phyloP scores from a whole-genome alignment of 2,329 filamentous ascomycete genomes.

The Fonsecaea monophora region DNA sequence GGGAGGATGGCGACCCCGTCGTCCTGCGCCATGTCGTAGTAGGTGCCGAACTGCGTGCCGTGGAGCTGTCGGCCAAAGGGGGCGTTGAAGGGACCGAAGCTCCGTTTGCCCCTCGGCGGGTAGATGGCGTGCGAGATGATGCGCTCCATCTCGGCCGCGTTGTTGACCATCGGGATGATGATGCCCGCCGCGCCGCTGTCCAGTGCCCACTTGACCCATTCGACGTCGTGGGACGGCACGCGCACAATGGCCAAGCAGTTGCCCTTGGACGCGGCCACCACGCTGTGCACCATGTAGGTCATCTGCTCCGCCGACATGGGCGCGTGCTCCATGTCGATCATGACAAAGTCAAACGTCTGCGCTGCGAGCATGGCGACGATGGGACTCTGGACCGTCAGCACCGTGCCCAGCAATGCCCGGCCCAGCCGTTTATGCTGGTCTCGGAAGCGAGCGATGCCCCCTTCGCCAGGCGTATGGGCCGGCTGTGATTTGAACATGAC shows the following conservation, averaged over 20 bases:
- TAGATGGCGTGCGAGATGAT: slow-evolving; percentile 62
- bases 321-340: slow-evolving; percentile 62
- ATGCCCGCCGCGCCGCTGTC: slow-evolving; percentile 66
- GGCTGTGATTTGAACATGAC: neutral
- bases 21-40: slow-evolving; percentile 9
- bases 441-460: slow-evolving; percentile 2
- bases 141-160: slow-evolving; percentile 58
- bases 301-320: slow-evolving; percentile 57
- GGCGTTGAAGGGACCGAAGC: slow-evolving; percentile 52
- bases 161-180: slow-evolving; percentile 60
- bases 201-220: slow-evolving; percentile 67
- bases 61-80: slow-evolving; percentile 12
- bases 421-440: slow-evolving; percentile 2
- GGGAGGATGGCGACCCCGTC: slow-evolving; percentile 11
- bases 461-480: neutral
- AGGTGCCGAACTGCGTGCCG: neutral
- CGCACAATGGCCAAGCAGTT: slow-evolving; percentile 51
- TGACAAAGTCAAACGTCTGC: slow-evolving; percentile 57
- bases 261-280: slow-evolving; percentile 46
- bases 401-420: slow-evolving; percentile 3
- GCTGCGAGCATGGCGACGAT: slow-evolving; percentile 13
- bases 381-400: neutral
- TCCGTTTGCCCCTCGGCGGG: slow-evolving; percentile 59
- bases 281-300: slow-evolving; percentile 49
- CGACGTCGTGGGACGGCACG: slow-evolving; percentile 63